Conservation (phyloP, 345 rosid genomes). For the Eucalyptus albens region DNA sequence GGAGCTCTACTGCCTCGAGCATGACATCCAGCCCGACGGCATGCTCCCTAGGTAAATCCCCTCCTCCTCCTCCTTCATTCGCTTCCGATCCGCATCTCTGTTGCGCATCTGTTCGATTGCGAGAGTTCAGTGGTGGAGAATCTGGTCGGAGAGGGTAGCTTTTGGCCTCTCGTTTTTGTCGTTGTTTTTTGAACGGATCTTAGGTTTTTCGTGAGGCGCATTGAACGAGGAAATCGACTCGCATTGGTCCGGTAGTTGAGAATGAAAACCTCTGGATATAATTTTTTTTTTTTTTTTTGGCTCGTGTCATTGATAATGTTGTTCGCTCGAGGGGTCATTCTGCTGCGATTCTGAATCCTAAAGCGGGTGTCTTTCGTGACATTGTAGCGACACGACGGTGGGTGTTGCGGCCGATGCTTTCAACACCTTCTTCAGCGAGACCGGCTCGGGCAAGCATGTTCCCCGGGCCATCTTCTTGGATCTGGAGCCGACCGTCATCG, state of each 20-base stretch:
- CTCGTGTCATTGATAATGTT: background rate
- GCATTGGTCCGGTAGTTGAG: background rate
- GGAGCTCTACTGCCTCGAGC: conserved; percentile 55
- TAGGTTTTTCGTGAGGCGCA: background rate
- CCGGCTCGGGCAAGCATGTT: conserved; percentile 41
- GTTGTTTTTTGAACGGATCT: background rate
- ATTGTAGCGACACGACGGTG: conserved; percentile 21
- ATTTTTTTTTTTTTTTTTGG: background rate
- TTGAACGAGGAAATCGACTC: background rate
- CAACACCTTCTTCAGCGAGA: conserved; percentile 52
- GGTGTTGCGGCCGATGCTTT: conserved; percentile 29
- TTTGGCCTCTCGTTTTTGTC: background rate
- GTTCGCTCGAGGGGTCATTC: background rate
- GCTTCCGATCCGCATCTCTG: background rate
- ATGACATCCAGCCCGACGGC: conserved; percentile 54
- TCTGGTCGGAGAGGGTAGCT: background rate
- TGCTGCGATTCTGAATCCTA: background rate
- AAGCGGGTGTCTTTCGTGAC: background rate
- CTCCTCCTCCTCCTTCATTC: background rate
- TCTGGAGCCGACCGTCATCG: conserved; percentile 45
- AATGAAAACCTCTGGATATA: background rate
- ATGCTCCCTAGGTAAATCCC: conserved; percentile 41
- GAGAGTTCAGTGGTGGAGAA: background rate
- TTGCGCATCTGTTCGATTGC: background rate
- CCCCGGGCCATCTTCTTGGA: conserved; percentile 43